Base-by-base conservation (phyloP, 768 basidiomycete genomes). In the Boletus coccyginus region DNA sequence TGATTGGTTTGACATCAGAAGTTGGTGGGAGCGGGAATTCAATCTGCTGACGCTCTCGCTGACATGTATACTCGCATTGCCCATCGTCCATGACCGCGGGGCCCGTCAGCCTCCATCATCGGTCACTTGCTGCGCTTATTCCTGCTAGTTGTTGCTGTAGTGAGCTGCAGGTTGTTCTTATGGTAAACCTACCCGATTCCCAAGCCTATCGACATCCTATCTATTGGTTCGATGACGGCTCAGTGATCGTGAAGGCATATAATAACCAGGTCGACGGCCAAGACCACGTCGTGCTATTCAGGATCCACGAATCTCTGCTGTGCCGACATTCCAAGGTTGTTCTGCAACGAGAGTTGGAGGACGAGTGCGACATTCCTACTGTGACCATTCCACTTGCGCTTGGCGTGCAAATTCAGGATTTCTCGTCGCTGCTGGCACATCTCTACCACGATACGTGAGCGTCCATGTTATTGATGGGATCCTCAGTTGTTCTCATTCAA, bases 211-310 rank as follows among this genome's bases (percentile, higher is more conserved):
- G 60, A 42, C 83, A 87, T 65, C 76, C 78, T 1, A 69, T 70
- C 24, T 86, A 81, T 65, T 89, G 86, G 86, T 82, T 88, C 59
- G 75, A 83, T 35, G 87, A 89, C 63, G 88, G 83, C 56, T 82
- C 82, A 19, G 66, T 87, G 13, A 68, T 85, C 32, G 64, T 89
- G 36, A 73, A 72, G 56, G 59, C 61, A 71, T 80, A 36, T 67
- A 75, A 56, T 66, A 74, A 46, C 17, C 53, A 46, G 12, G 10
- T 17, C 36, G 55, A 56, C 21, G 35, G 12, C 36, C 53, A 50
- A 46, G 40, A 53, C 12, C 17, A 27, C 31, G 27, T 44, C 21
- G 66, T 76, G 27, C 62, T 75, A 24, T 90, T 84, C 76, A 85
- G 77, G 62, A 71, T 90, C 35, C 86, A 88, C 63, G 69, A 70